These are phyloP conservation scores for Suillus subalutaceus DNA, from an alignment of 768 basidiomycete genomes.

Conservation along the genomic window DNA sequence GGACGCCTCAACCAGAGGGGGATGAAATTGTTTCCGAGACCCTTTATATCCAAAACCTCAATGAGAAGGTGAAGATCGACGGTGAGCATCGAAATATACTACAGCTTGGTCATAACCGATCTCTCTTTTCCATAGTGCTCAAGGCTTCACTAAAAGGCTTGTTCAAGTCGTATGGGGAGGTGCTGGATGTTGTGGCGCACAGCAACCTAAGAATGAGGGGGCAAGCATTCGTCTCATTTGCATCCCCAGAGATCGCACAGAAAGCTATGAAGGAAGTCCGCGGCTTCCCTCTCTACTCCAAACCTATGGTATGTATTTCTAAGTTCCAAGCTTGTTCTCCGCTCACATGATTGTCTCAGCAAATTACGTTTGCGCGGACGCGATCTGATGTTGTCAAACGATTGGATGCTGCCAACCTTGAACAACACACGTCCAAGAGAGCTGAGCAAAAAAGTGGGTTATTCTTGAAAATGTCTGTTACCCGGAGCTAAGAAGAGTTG, in stretches of 20 bases:
- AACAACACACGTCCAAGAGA: slow-evolving; percentile 74
- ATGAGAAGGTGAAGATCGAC: slow-evolving; percentile 89
- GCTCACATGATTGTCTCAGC: slow-evolving; percentile 47
- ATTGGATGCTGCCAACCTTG: slow-evolving; percentile 66
- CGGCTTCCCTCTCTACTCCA: slow-evolving; percentile 93
- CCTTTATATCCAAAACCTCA: slow-evolving; percentile 94
- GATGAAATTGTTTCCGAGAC: slow-evolving; percentile 73
- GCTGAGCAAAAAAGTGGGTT: slow-evolving; percentile 83
- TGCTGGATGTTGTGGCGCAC: slow-evolving; percentile 95
- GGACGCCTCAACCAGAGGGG: slow-evolving; percentile 29
- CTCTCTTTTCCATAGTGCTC: slow-evolving; percentile 57
- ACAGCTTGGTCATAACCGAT: slow-evolving; percentile 14
- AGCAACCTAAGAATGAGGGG: slow-evolving; percentile 95
- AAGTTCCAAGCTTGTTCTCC: slow-evolving; percentile 8
- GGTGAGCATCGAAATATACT: slow-evolving; percentile 40
- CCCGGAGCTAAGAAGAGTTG: not conserved
- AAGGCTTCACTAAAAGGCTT: slow-evolving; percentile 85
- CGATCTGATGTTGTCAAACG: slow-evolving; percentile 89
- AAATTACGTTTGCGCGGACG: slow-evolving; percentile 92
- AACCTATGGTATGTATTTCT: slow-evolving; percentile 78
- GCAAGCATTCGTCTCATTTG: slow-evolving; percentile 96
- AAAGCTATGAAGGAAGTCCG: slow-evolving; percentile 92
- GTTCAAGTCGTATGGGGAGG: slow-evolving; percentile 92
- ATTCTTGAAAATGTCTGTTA: not conserved
- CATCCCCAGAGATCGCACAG: slow-evolving; percentile 76